Percentiles rank a stretch among this genome's conserved stretches.
These are phyloP conservation scores for Fusarium udum DNA, from an alignment of 2,329 filamentous ascomycete species.

Conservation along the genomic window DNA sequence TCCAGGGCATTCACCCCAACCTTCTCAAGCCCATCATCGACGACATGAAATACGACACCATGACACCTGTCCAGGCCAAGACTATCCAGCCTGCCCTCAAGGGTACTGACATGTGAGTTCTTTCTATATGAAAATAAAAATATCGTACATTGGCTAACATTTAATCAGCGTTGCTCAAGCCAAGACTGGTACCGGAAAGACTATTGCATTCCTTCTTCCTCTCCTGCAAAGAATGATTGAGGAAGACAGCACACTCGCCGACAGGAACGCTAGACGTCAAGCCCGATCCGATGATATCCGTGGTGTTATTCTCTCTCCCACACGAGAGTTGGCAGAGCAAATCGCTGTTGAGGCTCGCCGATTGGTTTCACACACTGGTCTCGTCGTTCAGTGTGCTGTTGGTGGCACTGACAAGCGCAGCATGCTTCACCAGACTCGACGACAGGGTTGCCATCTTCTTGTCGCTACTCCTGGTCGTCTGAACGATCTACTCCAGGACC, in stretches of 20 bases:
- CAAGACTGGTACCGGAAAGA: constrained; percentile 97
- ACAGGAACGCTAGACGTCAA: constrained; percentile 48
- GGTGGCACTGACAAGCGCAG: constrained; percentile 83
- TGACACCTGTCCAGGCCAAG: constrained; percentile 91
- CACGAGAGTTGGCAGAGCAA: constrained; percentile 82
- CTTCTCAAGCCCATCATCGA: constrained; percentile 75
- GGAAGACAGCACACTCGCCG: constrained; percentile 68
- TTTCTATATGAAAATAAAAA: neutral
- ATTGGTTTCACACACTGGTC: constrained; percentile 70
- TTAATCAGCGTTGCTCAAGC: constrained; percentile 79
- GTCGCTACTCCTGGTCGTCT: constrained; percentile 91
- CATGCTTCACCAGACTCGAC: constrained; percentile 74
- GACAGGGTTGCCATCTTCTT: constrained; percentile 85
- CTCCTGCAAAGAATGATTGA: constrained; percentile 81
- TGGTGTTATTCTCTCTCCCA: constrained; percentile 79
- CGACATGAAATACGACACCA: constrained; percentile 79
- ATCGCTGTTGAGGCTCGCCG: constrained; percentile 82
- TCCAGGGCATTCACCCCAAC: constrained; percentile 67
- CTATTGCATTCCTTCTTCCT: constrained; percentile 89
- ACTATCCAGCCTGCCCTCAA: constrained; percentile 84
- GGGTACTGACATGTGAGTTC: constrained; percentile 81
- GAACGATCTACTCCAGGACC: constrained; percentile 80
- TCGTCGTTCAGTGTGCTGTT: constrained; percentile 80
- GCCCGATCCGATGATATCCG: constrained; percentile 68
- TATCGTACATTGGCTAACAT: constrained; percentile 27